These are phyloP conservation scores for Botryosphaeria agaves DNA, from an alignment of 2,329 filamentous ascomycete species.

Conservation along the genomic window DNA sequence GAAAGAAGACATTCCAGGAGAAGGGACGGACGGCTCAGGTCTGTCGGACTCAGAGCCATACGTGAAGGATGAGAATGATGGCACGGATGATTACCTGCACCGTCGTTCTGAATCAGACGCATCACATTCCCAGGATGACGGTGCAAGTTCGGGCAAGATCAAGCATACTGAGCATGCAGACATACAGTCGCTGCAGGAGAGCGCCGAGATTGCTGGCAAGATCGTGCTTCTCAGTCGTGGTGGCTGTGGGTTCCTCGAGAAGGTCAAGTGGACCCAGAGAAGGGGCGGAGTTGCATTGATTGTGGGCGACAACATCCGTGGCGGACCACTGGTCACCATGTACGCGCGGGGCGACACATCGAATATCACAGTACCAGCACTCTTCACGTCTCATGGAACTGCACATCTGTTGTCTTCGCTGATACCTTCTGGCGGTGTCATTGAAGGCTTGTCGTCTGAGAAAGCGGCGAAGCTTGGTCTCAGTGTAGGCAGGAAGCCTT, in stretches of 20 bases:
- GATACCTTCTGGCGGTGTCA: slow-evolving; percentile 51
- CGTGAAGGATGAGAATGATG: slow-evolving; percentile 40
- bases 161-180: slow-evolving; percentile 48
- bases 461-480: slow-evolving; percentile 36
- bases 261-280: slow-evolving; percentile 91
- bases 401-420: slow-evolving; percentile 83
- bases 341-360: slow-evolving; percentile 94
- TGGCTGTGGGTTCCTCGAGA: slow-evolving; percentile 91
- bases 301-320: slow-evolving; percentile 82
- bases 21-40: neutral
- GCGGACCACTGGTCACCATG: slow-evolving; percentile 87
- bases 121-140: too few relatives aligned
- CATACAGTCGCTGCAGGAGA: slow-evolving; percentile 81
- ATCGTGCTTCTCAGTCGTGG: slow-evolving; percentile 82
- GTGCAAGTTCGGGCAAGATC: slow-evolving; percentile 24
- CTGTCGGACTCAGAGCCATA: neutral
- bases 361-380: slow-evolving; percentile 80
- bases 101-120: too few relatives aligned
- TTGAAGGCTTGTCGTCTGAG: slow-evolving; percentile 42
- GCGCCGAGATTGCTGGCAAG: slow-evolving; percentile 83
- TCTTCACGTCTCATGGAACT: slow-evolving; percentile 90
- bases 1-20: slow-evolving; percentile 4
- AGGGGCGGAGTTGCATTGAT: slow-evolving; percentile 80
- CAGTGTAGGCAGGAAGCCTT: slow-evolving; percentile 24
- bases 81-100: slow-evolving; percentile 73